A percentile compares a stretch with the other conserved stretches of the same genome.
Evolutionary conservation across 2,329 filamentous ascomycete species (phyloP).

Genomic region (Colletotrichum sp.): DNA sequence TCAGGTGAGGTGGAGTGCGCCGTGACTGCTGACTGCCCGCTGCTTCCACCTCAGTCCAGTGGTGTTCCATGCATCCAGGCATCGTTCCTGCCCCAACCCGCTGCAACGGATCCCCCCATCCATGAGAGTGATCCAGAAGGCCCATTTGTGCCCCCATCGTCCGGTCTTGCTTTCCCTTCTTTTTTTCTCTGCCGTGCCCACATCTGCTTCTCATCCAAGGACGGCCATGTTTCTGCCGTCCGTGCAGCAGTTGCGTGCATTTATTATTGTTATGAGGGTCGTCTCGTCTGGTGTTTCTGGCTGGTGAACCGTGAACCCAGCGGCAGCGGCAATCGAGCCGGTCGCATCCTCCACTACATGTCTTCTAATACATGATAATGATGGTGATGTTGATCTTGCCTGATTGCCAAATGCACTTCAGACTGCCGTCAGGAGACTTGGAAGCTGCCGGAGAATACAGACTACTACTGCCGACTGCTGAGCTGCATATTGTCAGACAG

Average conservation of each 20-base stretch:
- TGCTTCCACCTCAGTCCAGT: background rate
- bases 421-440: background rate
- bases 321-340: background rate
- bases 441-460: background rate
- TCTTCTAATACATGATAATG: background rate
- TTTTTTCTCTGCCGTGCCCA: background rate
- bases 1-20: background rate
- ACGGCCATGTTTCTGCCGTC: background rate
- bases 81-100: background rate
- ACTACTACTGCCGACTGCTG: background rate
- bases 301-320: background rate
- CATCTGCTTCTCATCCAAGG: background rate
- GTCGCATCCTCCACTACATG: background rate
- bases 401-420: background rate
- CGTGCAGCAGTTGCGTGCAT: background rate
- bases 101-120: background rate
- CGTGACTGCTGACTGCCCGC: background rate
- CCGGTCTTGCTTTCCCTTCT: background rate
- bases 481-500: background rate
- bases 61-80: background rate
- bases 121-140: background rate
- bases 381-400: background rate
- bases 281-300: conserved; percentile 14
- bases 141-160: background rate
- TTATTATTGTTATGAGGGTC: background rate